A percentile compares a stretch with the other conserved stretches of the same genome.
phyloP scores from a whole-genome alignment of 495 filamentous ascomycete species.

The Aspergillus heteromorphus region DNA sequence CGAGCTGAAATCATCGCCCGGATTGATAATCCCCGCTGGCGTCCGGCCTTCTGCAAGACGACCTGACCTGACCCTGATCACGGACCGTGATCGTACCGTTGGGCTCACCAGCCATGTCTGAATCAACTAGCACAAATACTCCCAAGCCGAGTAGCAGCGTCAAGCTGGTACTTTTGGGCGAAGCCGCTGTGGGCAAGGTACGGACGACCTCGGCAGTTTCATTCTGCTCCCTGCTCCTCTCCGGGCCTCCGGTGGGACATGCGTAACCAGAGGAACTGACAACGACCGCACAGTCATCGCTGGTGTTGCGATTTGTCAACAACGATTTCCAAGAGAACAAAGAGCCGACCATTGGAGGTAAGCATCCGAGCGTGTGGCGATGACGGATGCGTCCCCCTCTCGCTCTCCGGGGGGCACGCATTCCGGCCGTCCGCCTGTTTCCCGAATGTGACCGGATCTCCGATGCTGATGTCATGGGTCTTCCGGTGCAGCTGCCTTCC shows the following conservation, averaged over 20 bases:
- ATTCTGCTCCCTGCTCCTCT: neutral
- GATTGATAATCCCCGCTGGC: conserved; percentile 24
- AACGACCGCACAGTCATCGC: conserved; percentile 65
- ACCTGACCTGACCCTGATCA: conserved; percentile 24
- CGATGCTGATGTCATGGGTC: conserved; percentile 28
- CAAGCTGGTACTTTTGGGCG: conserved; percentile 94
- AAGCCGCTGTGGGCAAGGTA: conserved; percentile 98
- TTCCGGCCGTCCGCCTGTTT: neutral
- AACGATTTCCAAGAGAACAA: conserved; percentile 99
- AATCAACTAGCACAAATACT: conserved; percentile 48
- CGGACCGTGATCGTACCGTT: conserved; percentile 10
- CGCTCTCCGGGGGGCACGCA: neutral
- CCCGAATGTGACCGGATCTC: neutral
- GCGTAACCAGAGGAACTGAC: conserved; percentile 21
- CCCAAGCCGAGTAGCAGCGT: conserved; percentile 98
- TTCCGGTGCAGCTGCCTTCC: conserved; percentile 70
- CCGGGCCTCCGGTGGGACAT: conserved; percentile 10
- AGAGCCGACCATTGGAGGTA: conserved; percentile 98
- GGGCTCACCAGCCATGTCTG: conserved; percentile 34
- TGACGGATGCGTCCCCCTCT: neutral
- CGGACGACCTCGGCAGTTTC: conserved; percentile 11
- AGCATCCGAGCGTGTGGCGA: conserved; percentile 20
- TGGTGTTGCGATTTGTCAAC: conserved; percentile 97
- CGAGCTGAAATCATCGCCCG: conserved; percentile 23
- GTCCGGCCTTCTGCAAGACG: conserved; percentile 30